phyloP scores from a whole-genome alignment of 441 rosid genomes.

The Pelargonium cotyledonis region DNA sequence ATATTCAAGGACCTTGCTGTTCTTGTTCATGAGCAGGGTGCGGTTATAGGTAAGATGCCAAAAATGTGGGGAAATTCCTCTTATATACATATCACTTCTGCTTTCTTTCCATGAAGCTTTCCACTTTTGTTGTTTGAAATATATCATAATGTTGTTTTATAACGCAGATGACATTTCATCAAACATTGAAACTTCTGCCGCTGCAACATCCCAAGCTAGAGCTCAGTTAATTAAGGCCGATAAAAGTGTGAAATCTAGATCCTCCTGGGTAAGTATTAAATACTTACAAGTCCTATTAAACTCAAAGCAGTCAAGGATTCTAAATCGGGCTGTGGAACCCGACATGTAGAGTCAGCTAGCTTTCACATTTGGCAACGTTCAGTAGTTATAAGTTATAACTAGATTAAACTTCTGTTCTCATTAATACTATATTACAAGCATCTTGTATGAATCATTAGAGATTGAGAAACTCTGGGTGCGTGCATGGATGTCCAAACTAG shows the following conservation, averaged over 20 bases:
- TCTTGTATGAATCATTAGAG: background rate
- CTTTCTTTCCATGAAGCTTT: conserved; percentile 8
- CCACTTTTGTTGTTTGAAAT: conserved; percentile 4
- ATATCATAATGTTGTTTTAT: conserved; percentile 9
- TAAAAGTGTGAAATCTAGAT: conserved; percentile 50
- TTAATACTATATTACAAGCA: conserved; percentile 1
- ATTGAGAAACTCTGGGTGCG: background rate
- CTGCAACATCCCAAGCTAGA: conserved; percentile 44
- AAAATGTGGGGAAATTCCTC: background rate
- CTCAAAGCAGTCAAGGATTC: conserved; percentile 11
- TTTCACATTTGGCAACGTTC: background rate
- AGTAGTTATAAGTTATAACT: background rate
- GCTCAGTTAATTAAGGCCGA: conserved; percentile 52
- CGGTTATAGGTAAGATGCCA: conserved; percentile 48
- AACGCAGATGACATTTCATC: conserved; percentile 56
- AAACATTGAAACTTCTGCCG: conserved; percentile 47
- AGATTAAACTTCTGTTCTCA: background rate
- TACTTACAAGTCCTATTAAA: background rate
- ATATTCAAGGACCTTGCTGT: conserved; percentile 72
- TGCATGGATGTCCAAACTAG: background rate
- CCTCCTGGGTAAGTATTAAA: conserved; percentile 49
- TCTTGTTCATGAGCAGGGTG: conserved; percentile 65
- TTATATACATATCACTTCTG: background rate
- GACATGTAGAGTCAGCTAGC: background rate
- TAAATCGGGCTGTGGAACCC: background rate